A percentile compares a stretch with the other conserved stretches of the same genome.
phyloP scores from a whole-genome alignment of 2,329 filamentous ascomycete species.

The Aspergillus transmontanensis region DNA sequence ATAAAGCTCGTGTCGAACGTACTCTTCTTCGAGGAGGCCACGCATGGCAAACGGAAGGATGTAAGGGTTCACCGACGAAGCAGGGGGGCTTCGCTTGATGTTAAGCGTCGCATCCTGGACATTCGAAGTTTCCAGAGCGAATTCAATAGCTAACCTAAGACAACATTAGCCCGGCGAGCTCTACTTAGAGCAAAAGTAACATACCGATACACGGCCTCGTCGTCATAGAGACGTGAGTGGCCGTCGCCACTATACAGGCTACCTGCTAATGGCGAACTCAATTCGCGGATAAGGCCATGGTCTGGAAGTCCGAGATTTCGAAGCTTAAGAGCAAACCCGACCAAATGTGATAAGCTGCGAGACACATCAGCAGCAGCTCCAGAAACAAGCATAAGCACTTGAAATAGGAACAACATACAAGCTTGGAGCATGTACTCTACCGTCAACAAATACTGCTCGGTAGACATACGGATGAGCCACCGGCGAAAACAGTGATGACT shows the following conservation, averaged over 20 bases:
- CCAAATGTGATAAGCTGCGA: constrained; percentile 74
- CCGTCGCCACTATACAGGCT: constrained; percentile 90
- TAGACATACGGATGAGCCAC: constrained; percentile 91
- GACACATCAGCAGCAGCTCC: constrained; percentile 13
- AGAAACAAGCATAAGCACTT: background rate
- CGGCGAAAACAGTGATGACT: constrained; percentile 83
- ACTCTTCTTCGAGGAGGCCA: constrained; percentile 86
- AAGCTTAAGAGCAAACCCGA: constrained; percentile 90
- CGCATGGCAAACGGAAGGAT: constrained; percentile 95
- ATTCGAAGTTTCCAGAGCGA: constrained; percentile 70
- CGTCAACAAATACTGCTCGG: constrained; percentile 93
- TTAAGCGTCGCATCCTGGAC: constrained; percentile 53
- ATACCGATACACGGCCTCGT: constrained; percentile 78
- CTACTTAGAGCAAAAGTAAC: constrained; percentile 26
- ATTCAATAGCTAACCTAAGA: constrained; percentile 66
- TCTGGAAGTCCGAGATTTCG: constrained; percentile 92
- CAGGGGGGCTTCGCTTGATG: constrained; percentile 52
- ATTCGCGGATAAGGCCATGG: constrained; percentile 87
- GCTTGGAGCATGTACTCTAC: constrained; percentile 85
- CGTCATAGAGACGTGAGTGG: constrained; percentile 91
- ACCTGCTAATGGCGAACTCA: constrained; percentile 84
- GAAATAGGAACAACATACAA: constrained; percentile 58
- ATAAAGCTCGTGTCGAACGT: constrained; percentile 78
- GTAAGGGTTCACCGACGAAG: constrained; percentile 71
- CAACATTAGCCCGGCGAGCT: constrained; percentile 11